Conservation (phyloP, 768 basidiomycete genomes). For the Termitomyces titanicus region DNA sequence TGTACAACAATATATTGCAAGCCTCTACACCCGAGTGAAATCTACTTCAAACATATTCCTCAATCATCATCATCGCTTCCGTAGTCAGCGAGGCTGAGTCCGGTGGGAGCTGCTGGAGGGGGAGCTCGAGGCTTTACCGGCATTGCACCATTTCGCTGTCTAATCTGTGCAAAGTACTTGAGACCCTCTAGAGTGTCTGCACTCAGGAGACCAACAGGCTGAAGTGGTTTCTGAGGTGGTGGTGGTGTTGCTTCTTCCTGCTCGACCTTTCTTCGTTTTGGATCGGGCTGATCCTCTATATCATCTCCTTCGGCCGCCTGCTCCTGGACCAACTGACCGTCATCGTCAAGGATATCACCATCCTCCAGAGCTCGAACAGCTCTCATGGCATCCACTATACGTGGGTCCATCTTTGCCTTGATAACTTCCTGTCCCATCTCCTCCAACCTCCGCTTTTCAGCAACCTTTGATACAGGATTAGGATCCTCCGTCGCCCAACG, state of each 20-base stretch:
- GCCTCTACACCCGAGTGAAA: neutral
- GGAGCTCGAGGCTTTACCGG: constrained; percentile 25
- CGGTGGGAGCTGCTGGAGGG: constrained; percentile 33
- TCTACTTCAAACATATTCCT: neutral
- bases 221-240: constrained; percentile 27
- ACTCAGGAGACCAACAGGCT: constrained; percentile 62
- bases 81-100: constrained; percentile 69
- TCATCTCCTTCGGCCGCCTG: constrained; percentile 26
- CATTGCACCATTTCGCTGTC: constrained; percentile 54
- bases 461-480: constrained; percentile 85
- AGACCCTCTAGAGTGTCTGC: constrained; percentile 87
- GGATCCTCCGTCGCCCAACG: constrained; percentile 99
- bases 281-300: constrained; percentile 30
- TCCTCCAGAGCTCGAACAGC: constrained; percentile 88
- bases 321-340: constrained; percentile 28
- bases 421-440: constrained; percentile 87
- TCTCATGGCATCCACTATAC: constrained; percentile 86
- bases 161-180: constrained; percentile 87
- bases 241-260: constrained; percentile 16
- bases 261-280: constrained; percentile 32
- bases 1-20: constrained; percentile 14
- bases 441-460: constrained; percentile 81
- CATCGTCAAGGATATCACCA: constrained; percentile 49
- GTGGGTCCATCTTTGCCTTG: constrained; percentile 77
- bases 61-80: constrained; percentile 62